Base-by-base conservation (phyloP, 2,329 filamentous ascomycete species). In the Beauveria sp. region DNA sequence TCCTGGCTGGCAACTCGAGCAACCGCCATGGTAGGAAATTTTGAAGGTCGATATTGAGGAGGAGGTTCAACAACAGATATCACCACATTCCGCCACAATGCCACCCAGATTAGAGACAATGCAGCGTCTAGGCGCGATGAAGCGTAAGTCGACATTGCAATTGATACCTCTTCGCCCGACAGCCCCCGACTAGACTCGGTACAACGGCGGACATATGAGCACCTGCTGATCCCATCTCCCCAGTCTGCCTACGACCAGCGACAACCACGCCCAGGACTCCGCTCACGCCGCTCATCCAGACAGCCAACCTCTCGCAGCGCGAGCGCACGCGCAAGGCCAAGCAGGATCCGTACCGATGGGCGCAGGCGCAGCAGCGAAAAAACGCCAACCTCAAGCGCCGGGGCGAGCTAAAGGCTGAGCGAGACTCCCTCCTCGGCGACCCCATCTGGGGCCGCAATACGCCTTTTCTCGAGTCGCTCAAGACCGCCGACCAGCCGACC, bases 381-480 rank as follows among this genome's bases (percentile, higher is more conserved):
- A 86, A 88, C 12, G 90, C 89, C 66, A 96, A 96, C 71, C 73
- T 93, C 51, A 84, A 88, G 70, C 86, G 91, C 57, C 91, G 88
- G 69, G 80, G 84, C 64, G 85, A 86, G 65, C 82, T 98, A 60
- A 74, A 85, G 63, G 77, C 84, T 65, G 79, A 86, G 70, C 86
- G 90, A 63, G 79, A 84, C 62, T 80, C 80, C 52, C 80, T 81
- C 51, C 80, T 88, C 66, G 93, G 93, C 56, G 85, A 96, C 73
- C 90, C 92, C 1, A 80, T 99, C 65, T 83, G 87, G 68, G 95
- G 93, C 70, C 81, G 87, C 63, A 75, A 82, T 43, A 97, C 95
- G 18, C 84, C 92, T 34, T 97, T 96, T 71, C 78, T 96, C 68
- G 83, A 91, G 75, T 93, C 91, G 3, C 86, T 96, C 68, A 88